Percentiles rank a stretch among this genome's conserved stretches.
phyloP scores from a whole-genome alignment of 1,139 yeast species.

The Nakaseomyces glabratus region DNA sequence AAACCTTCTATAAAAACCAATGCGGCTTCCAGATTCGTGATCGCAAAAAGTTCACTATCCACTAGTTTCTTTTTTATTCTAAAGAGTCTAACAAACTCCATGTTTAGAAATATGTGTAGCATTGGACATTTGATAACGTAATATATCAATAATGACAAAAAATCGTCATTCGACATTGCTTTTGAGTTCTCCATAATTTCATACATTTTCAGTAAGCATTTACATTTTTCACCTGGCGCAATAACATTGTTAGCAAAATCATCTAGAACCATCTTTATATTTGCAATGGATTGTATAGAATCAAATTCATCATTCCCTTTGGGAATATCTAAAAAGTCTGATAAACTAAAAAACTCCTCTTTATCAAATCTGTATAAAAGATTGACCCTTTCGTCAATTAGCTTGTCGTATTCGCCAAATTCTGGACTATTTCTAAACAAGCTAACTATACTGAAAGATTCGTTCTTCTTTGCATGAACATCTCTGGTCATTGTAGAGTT shows the following conservation, averaged over 20 bases:
- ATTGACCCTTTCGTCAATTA: slow-evolving; percentile 20
- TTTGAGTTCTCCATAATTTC: slow-evolving; percentile 21
- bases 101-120: slow-evolving; percentile 39
- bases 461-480: slow-evolving; percentile 7
- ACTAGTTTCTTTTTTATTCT: slow-evolving; percentile 39
- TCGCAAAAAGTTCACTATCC: slow-evolving; percentile 48
- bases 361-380: slow-evolving; percentile 17
- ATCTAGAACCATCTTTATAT: slow-evolving; percentile 14
- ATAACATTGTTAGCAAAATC: slow-evolving; percentile 9
- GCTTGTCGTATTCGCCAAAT: slow-evolving; percentile 24
- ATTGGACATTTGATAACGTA: slow-evolving; percentile 38
- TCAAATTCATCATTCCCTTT: slow-evolving; percentile 8
- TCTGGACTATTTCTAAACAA: slow-evolving; percentile 29
- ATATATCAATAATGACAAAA: slow-evolving; percentile 47
- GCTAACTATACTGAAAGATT: slow-evolving; percentile 17
- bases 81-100: slow-evolving; percentile 48
- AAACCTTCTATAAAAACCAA: slow-evolving; percentile 44
- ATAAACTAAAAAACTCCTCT: slow-evolving; percentile 18
- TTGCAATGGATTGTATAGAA: slow-evolving; percentile 12
- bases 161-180: slow-evolving; percentile 36
- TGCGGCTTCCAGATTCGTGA: slow-evolving; percentile 60
- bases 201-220: slow-evolving; percentile 23
- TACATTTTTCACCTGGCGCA: slow-evolving; percentile 27
- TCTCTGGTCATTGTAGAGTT: slow-evolving; percentile 8
- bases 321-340: slow-evolving; percentile 20